phyloP scores from a whole-genome alignment of 352 stramenopile genomes.

The Phytophthora idaei region DNA sequence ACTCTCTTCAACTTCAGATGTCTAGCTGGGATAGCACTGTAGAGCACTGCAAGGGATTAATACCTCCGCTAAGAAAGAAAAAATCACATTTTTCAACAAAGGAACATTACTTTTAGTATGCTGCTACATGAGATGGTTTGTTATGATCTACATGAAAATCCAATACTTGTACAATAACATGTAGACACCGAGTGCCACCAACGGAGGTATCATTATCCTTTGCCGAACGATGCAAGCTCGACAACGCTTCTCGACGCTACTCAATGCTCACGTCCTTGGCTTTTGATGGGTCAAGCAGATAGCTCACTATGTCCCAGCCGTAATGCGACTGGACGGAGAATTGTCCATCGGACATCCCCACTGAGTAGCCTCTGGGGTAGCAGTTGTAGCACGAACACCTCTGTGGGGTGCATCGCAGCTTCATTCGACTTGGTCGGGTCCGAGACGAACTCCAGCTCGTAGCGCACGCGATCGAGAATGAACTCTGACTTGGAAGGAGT shows the following conservation, averaged over 20 bases:
- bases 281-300: slow-evolving; percentile 51
- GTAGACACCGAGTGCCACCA: slow-evolving; percentile 29
- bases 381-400: slow-evolving; percentile 78
- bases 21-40: no score
- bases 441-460: slow-evolving; percentile 61
- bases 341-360: slow-evolving; percentile 66
- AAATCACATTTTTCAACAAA: no score
- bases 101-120: no score
- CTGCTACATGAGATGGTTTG: no score
- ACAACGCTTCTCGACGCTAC: slow-evolving; percentile 23
- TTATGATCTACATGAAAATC: slow-evolving; percentile 11
- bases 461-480: slow-evolving; percentile 49
- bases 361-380: slow-evolving; percentile 70
- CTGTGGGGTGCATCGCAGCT: slow-evolving; percentile 35
- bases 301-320: slow-evolving; percentile 65
- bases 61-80: no score
- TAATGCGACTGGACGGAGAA: slow-evolving; percentile 53
- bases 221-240: slow-evolving; percentile 24
- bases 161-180: slow-evolving; percentile 31
- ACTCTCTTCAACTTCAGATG: no score
- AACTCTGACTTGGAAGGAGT: slow-evolving; percentile 68
- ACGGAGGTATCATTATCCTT: slow-evolving; percentile 20
- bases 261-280: slow-evolving; percentile 42
- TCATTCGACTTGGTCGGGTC: slow-evolving; percentile 42
- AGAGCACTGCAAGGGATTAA: no score